Base-by-base conservation (phyloP, 139 green algal genomes). In the Chlamydomonas sphaeroides region DNA sequence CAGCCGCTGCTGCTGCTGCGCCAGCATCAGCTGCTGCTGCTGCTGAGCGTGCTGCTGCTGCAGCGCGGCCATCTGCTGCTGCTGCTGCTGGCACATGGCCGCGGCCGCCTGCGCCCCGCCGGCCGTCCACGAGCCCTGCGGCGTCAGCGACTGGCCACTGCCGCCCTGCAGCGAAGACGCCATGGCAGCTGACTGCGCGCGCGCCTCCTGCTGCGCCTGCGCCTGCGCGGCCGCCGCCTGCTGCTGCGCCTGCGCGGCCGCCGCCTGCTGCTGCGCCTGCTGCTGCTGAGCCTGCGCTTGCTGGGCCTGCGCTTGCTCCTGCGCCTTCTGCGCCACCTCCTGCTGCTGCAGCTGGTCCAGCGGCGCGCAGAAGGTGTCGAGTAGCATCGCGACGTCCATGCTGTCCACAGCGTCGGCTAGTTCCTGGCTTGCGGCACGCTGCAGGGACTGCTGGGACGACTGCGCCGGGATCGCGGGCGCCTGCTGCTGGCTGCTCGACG, bases 351-450 rank as follows among this genome's bases (percentile, higher is more conserved):
- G 23, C 33, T 72, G 45, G 15, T 82, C 59, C n/a, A 82, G 62
- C 42, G 75, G 61, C 21, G 61, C 32, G 1, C 75, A n/a, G 28
- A 82, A 82, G 3, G 75, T 82, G n/a, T 82, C 75, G 3, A 82
- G 63, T 45, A 82, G 75, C 42, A 82, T 51, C 11, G 75, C 62
- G 11, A 82, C 75, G n/a, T 82, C 75, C 75, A 82, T 82, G 62
- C 75, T 82, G 75, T 82, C 75, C 15, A 82, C 75, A 1, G 75
- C 75, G 42, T 82, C 75, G 62, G 73, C 73, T 4, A 82, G 10
- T 42, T 82, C 75, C 32, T 72, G 62, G 32, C 75, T 82, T 21
- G 61, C 32, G 21, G 25, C 62, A 3, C 75, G 75, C 45, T 82
- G 75, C 62, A 82, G 39, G 4, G 75, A 71, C 28, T 72, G 75